Percentiles rank a stretch among this genome's conserved stretches.
Evolutionary conservation across 352 stramenopile species (phyloP).

Genomic region (Globisporangium sylvaticum): DNA sequence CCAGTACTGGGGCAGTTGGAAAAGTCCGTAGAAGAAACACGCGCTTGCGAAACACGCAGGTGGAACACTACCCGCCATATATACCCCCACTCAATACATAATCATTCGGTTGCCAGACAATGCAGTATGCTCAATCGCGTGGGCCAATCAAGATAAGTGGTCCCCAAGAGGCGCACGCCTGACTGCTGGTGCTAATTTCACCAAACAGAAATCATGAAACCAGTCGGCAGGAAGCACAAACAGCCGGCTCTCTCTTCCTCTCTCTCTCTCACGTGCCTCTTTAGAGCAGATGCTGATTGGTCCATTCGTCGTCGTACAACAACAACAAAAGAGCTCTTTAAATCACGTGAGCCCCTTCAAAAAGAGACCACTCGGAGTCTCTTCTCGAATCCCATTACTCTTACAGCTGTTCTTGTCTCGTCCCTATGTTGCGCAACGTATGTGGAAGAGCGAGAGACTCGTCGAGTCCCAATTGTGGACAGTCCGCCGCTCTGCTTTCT

Average conservation of each 20-base stretch:
- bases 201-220: not conserved
- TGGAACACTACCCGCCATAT: not conserved
- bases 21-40: not conserved
- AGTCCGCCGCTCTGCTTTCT: not conserved
- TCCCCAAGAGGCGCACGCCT: not conserved
- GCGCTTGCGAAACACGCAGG: not conserved
- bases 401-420: not conserved
- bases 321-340: not conserved
- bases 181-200: not conserved
- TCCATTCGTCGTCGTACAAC: not conserved
- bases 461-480: not conserved
- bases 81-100: not conserved
- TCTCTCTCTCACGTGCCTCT: not conserved
- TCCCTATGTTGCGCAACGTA: not conserved
- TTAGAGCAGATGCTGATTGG: not conserved
- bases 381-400: not conserved
- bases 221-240: not conserved
- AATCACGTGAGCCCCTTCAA: not conserved
- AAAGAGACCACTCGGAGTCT: not conserved
- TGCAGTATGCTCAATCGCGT: not conserved
- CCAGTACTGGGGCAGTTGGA: too few species aligned
- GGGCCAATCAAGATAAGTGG: not conserved
- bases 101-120: not conserved
- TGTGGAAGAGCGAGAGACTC: not conserved
- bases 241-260: not conserved